These are phyloP conservation scores for Insectozyma bohioensis DNA, from an alignment of 1,139 yeast genomes.

Conservation along the genomic window DNA sequence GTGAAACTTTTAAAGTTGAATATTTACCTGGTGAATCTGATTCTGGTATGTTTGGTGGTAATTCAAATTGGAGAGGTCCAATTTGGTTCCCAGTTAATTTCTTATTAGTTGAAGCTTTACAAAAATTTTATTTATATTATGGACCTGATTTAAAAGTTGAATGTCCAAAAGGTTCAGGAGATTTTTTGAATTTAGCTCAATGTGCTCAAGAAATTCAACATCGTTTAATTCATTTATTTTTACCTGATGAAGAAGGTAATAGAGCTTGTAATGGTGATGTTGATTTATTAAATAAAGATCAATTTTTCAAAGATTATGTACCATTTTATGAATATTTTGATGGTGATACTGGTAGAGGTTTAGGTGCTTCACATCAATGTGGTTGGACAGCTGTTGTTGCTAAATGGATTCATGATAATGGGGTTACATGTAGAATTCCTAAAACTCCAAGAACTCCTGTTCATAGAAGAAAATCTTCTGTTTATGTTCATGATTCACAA, in stretches of 20 bases:
- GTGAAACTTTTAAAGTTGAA: slow-evolving; percentile 68
- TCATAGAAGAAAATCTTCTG: slow-evolving; percentile 26
- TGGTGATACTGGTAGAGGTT: slow-evolving; percentile 93
- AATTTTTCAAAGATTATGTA: slow-evolving; percentile 71
- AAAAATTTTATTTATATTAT: slow-evolving; percentile 85
- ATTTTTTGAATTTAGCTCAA: slow-evolving; percentile 78
- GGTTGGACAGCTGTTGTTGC: slow-evolving; percentile 98
- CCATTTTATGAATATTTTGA: slow-evolving; percentile 90
- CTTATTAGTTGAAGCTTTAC: slow-evolving; percentile 82
- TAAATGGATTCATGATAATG: slow-evolving; percentile 90
- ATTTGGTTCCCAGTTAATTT: slow-evolving; percentile 97
- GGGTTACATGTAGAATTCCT: slow-evolving; percentile 60
- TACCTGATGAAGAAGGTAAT: slow-evolving; percentile 67
- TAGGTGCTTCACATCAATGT: slow-evolving; percentile 94
- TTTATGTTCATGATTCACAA: slow-evolving; percentile 23
- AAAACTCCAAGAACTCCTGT: slow-evolving; percentile 51
- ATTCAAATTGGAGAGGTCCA: slow-evolving; percentile 99
- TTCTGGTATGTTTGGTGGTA: slow-evolving; percentile 95
- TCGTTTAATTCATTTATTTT: slow-evolving; percentile 76
- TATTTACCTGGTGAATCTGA: slow-evolving; percentile 94
- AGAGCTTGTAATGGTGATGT: slow-evolving; percentile 82
- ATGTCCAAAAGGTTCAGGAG: slow-evolving; percentile 89
- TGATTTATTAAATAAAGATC: slow-evolving; percentile 64
- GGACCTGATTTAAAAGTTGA: slow-evolving; percentile 86
- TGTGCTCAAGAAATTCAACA: slow-evolving; percentile 92